Evolutionary conservation across 345 rosid species (phyloP).

Genomic region (Eucalyptus sp.): DNA sequence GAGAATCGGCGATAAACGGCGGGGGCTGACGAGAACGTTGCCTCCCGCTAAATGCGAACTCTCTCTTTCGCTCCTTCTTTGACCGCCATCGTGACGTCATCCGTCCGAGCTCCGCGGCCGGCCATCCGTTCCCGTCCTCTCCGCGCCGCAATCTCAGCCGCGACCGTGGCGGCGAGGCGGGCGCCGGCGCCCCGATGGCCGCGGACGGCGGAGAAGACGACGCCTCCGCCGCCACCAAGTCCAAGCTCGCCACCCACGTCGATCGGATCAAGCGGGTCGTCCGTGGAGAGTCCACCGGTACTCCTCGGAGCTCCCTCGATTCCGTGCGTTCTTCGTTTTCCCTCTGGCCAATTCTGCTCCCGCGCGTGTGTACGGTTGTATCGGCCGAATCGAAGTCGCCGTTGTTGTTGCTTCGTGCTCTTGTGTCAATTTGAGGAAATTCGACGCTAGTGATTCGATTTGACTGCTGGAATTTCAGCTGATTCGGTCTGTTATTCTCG

Average conservation of each 20-base stretch:
- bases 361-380: background rate
- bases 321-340: background rate
- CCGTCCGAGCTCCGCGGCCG: background rate
- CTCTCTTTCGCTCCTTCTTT: background rate
- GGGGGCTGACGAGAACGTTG: fast-evolving
- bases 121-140: background rate
- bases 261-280: background rate
- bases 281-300: background rate
- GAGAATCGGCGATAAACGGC: background rate
- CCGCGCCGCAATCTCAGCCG: background rate
- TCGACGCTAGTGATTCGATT: background rate
- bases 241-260: background rate
- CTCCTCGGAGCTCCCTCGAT: background rate
- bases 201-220: background rate
- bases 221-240: background rate
- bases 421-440: background rate
- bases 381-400: background rate
- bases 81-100: background rate
- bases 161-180: background rate
- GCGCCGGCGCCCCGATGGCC: background rate
- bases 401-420: background rate
- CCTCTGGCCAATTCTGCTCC: background rate
- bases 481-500: background rate
- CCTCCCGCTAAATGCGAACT: background rate
- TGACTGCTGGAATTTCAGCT: background rate